Percentiles rank a stretch among this genome's conserved stretches.
Evolutionary conservation across 805 yeast genomes (phyloP).

Genomic region (Brettanomyces sp.): DNA sequence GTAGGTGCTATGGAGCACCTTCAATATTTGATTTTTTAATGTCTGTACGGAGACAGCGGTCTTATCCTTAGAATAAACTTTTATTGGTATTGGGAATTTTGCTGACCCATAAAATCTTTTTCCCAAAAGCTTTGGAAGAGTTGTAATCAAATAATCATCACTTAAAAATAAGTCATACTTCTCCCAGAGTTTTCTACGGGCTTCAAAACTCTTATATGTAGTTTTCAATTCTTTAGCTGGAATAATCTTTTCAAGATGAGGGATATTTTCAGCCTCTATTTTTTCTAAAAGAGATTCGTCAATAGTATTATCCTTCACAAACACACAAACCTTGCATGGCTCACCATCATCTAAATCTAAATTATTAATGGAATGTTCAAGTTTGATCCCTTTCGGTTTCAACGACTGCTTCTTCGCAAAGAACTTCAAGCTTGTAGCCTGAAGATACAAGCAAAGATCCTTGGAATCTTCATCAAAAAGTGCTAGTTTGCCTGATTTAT

Average conservation of each 20-base stretch:
- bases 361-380: conserved; percentile 38
- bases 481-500: conserved; percentile 27
- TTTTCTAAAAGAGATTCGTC: conserved; percentile 32
- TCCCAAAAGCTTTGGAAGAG: conserved; percentile 78
- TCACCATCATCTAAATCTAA: conserved; percentile 17
- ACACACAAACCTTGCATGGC: conserved; percentile 48
- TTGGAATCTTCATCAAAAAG: conserved; percentile 55
- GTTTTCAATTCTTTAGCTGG: conserved; percentile 72
- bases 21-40: conserved; percentile 48
- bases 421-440: conserved; percentile 56
- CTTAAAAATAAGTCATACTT: conserved; percentile 72
- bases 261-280: conserved; percentile 38
- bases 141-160: conserved; percentile 73
- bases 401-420: conserved; percentile 50
- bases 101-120: conserved; percentile 56
- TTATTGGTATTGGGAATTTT: conserved; percentile 63
- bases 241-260: conserved; percentile 45
- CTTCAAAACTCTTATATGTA: conserved; percentile 80
- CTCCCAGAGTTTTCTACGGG: conserved; percentile 62
- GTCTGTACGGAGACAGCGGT: conserved; percentile 32
- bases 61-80: conserved; percentile 19
- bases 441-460: conserved; percentile 46
- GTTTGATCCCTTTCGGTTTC: conserved; percentile 42
- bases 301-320: conserved; percentile 57
- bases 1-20: conserved; percentile 47